Conservation (phyloP, 306 rosid genomes). For the Prunus kanzakura region DNA sequence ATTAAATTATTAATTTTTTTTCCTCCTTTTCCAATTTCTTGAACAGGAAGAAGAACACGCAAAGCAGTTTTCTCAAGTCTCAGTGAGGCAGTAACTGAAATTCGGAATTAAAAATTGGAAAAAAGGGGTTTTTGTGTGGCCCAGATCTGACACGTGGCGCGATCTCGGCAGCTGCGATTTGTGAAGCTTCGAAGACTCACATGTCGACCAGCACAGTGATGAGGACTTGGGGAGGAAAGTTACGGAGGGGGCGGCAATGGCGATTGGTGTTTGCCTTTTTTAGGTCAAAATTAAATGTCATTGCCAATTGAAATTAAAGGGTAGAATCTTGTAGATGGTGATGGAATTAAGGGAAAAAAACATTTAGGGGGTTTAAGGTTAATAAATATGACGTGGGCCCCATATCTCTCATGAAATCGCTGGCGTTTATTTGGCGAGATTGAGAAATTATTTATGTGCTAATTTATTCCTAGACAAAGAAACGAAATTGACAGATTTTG, state of each 20-base stretch:
- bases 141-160: slow-evolving; percentile 23
- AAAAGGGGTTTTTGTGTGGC: background rate
- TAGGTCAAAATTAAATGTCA: background rate
- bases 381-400: background rate
- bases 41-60: background rate
- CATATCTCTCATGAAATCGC: background rate
- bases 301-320: background rate
- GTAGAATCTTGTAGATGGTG: background rate
- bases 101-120: background rate
- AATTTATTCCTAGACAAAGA: background rate
- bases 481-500: background rate
- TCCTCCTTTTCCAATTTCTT: background rate
- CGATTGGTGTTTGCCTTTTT: background rate
- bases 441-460: background rate
- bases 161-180: background rate
- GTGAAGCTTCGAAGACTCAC: slow-evolving; percentile 6
- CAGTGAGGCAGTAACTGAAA: slow-evolving; percentile 3
- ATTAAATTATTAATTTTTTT: background rate
- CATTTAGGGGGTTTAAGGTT: background rate
- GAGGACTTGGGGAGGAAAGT: background rate
- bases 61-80: background rate
- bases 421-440: background rate
- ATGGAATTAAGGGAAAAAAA: background rate
- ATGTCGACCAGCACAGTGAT: slow-evolving; percentile 7
- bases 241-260: background rate